phyloP scores from a whole-genome alignment of 331 rosid genomes.

The Quercus tomentella region DNA sequence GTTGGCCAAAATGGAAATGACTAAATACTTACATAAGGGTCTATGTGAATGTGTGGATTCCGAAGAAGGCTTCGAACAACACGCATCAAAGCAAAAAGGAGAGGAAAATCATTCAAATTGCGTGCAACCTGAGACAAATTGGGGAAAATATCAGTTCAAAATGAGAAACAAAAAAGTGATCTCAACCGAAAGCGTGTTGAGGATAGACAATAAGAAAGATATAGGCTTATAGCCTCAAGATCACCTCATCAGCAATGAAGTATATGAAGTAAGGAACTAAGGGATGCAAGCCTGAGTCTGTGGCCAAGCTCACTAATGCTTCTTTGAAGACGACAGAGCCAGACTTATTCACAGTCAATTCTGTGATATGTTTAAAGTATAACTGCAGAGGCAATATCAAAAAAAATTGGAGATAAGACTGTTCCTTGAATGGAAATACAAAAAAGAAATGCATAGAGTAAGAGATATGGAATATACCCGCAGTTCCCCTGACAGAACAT shows the following conservation, averaged over 20 bases:
- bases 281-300: conserved; percentile 87
- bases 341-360: conserved; percentile 53
- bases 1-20: neutral
- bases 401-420: neutral
- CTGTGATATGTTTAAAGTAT: conserved; percentile 71
- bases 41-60: conserved; percentile 77
- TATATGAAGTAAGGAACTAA: conserved; percentile 74
- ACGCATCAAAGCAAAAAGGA: conserved; percentile 74
- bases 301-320: conserved; percentile 74
- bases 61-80: conserved; percentile 71
- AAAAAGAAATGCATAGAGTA: conserved; percentile 8
- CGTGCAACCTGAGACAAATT: conserved; percentile 57
- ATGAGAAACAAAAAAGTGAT: conserved; percentile 1
- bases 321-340: conserved; percentile 54
- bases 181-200: neutral
- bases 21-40: conserved; percentile 75
- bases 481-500: conserved; percentile 73
- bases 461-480: conserved; percentile 42
- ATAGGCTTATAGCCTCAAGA: conserved; percentile 11
- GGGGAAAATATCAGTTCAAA: conserved; percentile 16
- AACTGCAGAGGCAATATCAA: conserved; percentile 52
- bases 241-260: conserved; percentile 88
- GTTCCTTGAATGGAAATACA: conserved; percentile 13
- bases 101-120: conserved; percentile 43
- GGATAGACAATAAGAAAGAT: neutral